These are phyloP conservation scores for Blastobotrys muscicola DNA, from an alignment of 805 yeast species.

Conservation along the genomic window DNA sequence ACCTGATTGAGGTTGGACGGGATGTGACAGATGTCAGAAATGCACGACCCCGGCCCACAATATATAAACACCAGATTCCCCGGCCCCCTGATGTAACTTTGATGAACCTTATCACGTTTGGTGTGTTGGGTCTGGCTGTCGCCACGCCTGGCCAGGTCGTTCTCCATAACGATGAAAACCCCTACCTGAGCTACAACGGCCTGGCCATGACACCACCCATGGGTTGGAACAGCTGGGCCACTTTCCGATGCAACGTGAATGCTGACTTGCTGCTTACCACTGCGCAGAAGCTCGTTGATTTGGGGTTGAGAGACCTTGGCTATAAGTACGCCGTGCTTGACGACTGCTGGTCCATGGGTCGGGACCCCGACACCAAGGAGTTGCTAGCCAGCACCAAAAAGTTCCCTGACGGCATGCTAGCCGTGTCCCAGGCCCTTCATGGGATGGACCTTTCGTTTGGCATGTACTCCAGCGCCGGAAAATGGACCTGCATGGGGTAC, in stretches of 20 bases:
- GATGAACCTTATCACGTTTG: too few relatives aligned
- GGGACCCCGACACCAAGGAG: conserved; percentile 13
- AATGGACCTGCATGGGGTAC: conserved; percentile 26
- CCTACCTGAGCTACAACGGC: too few relatives aligned
- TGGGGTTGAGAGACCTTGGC: conserved; percentile 23
- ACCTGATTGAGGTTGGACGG: too few relatives aligned
- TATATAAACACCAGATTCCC: conserved; percentile 3
- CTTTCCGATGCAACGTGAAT: conserved; percentile 24
- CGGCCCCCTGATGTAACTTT: conserved; percentile 2
- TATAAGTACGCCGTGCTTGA: conserved; percentile 26
- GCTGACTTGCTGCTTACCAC: conserved; percentile 19
- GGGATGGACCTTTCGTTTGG: conserved; percentile 23
- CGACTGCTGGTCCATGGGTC: conserved; percentile 25
- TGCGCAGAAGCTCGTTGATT: conserved; percentile 18
- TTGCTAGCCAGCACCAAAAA: conserved; percentile 19
- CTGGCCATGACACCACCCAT: conserved; percentile 17
- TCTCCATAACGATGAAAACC: too few relatives aligned
- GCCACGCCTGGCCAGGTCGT: too few relatives aligned
- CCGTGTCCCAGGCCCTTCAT: conserved; percentile 22
- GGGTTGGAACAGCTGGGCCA: conserved; percentile 28
- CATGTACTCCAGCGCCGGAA: conserved; percentile 30
- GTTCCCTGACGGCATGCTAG: conserved; percentile 24
- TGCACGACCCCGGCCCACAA: background rate
- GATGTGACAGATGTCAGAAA: too few relatives aligned
- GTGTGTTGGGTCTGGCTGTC: too few relatives aligned